Percentiles rank a stretch among this genome's conserved stretches.
Conservation (phyloP, 2,329 filamentous ascomycete genomes). For the Trichothecium roseum region DNA sequence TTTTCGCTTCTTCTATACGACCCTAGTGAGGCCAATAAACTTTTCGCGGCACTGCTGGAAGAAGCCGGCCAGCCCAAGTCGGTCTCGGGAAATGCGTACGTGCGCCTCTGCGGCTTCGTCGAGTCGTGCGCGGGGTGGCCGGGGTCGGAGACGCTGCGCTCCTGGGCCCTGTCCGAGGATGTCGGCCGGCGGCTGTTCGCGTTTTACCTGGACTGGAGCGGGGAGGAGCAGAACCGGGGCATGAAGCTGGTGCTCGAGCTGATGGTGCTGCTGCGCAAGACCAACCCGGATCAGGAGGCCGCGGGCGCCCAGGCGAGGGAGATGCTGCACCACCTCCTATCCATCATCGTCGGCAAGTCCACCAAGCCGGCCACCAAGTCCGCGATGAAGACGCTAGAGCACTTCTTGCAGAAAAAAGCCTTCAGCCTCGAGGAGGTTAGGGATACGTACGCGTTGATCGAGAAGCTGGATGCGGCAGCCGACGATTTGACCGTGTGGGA, state of each 20-base stretch:
- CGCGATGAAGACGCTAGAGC: constrained; percentile 55
- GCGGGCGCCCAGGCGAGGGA: constrained; percentile 27
- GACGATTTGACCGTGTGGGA: constrained; percentile 32
- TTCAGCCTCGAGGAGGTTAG: constrained; percentile 37
- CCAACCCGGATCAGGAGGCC: constrained; percentile 33
- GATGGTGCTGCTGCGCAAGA: constrained; percentile 37
- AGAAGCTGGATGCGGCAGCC: not conserved
- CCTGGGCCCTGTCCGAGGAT: constrained; percentile 40
- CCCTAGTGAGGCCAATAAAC: constrained; percentile 21
- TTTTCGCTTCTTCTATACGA: no score
- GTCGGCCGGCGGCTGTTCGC: constrained; percentile 42
- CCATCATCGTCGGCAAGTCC: constrained; percentile 49
- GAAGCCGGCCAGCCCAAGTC: constrained; percentile 43
- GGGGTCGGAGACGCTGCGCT: constrained; percentile 24
- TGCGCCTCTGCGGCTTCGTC: constrained; percentile 52
- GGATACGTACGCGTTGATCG: constrained; percentile 24
- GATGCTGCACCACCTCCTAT: constrained; percentile 42
- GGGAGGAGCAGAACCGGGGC: constrained; percentile 53
- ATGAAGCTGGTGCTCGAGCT: constrained; percentile 53
- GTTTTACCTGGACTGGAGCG: constrained; percentile 58
- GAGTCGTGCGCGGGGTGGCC: constrained; percentile 48
- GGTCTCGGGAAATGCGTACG: constrained; percentile 43
- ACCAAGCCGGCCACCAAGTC: constrained; percentile 58
- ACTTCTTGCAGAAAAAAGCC: constrained; percentile 52
- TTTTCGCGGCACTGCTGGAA: constrained; percentile 37